Percentiles rank a stretch among this genome's conserved stretches.
Evolutionary conservation across 371 early-diverging fungal species (phyloP).

Genomic region (Mortierella sp.): DNA sequence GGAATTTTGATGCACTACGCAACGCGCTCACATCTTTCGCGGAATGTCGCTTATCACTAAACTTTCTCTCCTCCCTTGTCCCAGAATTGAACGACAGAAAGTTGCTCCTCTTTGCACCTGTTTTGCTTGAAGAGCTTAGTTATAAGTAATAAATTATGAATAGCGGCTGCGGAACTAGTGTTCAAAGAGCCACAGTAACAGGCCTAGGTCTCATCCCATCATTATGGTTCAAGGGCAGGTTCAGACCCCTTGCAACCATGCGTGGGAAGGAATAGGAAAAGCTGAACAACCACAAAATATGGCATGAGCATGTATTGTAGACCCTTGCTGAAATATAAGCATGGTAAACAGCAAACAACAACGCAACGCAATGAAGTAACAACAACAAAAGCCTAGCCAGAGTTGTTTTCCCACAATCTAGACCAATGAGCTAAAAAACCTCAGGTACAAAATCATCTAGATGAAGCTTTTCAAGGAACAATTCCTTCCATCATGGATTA

Average conservation of each 20-base stretch:
- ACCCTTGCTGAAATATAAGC: neutral
- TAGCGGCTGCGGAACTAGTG: neutral
- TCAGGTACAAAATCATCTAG: neutral
- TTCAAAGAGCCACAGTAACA: neutral
- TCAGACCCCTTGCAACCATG: conserved; percentile 14
- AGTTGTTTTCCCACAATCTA: conserved; percentile 7
- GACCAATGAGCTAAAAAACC: neutral
- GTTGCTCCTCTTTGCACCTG: neutral
- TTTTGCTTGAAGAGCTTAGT: neutral
- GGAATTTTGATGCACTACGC: neutral
- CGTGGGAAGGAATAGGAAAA: conserved; percentile 12
- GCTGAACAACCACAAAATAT: neutral
- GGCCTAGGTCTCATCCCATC: neutral
- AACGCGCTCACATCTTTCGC: conserved; percentile 1
- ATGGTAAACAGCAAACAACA: too few relatives aligned
- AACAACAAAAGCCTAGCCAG: neutral
- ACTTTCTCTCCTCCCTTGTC: neutral
- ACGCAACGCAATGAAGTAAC: neutral
- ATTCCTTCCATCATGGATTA: neutral
- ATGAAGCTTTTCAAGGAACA: conserved; percentile 12
- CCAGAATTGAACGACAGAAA: neutral
- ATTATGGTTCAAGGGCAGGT: neutral
- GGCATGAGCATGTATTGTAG: neutral
- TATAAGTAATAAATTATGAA: neutral
- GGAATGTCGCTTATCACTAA: conserved; percentile 4